Evolutionary conservation across 2,329 filamentous ascomycete genomes (phyloP), one percentile per base, ranked within the genome.

Genomic region (Arthrinium phaeospermum): DNA sequence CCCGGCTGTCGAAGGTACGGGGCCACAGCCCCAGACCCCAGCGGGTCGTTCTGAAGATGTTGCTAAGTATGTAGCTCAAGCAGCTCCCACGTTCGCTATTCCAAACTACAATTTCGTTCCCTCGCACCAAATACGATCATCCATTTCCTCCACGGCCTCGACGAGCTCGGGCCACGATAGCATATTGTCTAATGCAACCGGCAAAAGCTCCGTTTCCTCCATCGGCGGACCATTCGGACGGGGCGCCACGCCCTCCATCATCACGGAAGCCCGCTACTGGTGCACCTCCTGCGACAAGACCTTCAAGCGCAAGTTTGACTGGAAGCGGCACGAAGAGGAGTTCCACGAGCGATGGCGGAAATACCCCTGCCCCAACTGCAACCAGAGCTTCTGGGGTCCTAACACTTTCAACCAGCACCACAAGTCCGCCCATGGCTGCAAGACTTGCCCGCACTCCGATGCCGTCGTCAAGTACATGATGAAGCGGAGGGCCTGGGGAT

Each of bases 331-430:
- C 80, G 90, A 92, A 79, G 90, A 92, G 76, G 90, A 91, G 80
- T 91, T 92, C 77, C 90, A 92, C 80, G 90, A 92, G 83, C 89
- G 91, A 71, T 89, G 89, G 83, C 88, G 90, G 74, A 91, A 91
- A 78, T 92, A 91, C 79, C 89, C 90, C 16, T 92, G 90, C 77
- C 90, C 90, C 7, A 90, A 91, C 75, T 92, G 91, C 81, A 91
- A 91, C 80, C 89, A 91, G 76, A 90, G 89, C 77, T 91, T 92
- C 80, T 91, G 90, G 85, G 90, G 90, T 13, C 89, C 90, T 75
- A 92, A 92, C 79, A 90, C 89, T 5, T 92, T 92, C 80, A 91
- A 91, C 75, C 90, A 91, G 79, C 90, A 92, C 75, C 90, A 92
- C 82, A 91, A 90, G 77, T 89, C 90, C 71, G 88, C 89, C 72